Evolutionary conservation across 345 rosid species (phyloP).

Genomic region (Microthlaspi erraticum): DNA sequence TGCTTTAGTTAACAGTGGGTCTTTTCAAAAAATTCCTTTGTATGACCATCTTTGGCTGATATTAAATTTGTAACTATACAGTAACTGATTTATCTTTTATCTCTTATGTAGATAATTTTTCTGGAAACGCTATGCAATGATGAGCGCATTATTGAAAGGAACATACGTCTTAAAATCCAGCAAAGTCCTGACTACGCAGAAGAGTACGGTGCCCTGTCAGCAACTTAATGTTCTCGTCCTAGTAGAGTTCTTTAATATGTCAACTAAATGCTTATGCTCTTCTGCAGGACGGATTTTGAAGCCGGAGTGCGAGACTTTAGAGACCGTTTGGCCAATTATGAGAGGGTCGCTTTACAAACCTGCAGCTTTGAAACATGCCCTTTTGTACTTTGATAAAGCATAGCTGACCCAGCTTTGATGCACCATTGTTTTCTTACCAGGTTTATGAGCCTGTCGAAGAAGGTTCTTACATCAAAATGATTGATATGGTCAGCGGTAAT

Average conservation of each 20-base stretch:
- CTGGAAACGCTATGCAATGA: conserved; percentile 98
- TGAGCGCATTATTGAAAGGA: conserved; percentile 88
- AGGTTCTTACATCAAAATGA: conserved; percentile 99
- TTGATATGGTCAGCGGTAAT: conserved; percentile 97
- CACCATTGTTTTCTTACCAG: conserved; percentile 50
- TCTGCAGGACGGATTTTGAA: conserved; percentile 88
- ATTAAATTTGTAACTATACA: conserved; percentile 1
- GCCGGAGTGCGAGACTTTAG: conserved; percentile 89
- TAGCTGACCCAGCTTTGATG: conserved; percentile 17
- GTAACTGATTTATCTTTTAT: conserved; percentile 27
- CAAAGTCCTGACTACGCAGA: conserved; percentile 99
- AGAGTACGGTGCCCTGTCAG: conserved; percentile 65
- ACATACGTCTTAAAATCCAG: conserved; percentile 96
- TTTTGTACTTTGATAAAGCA: conserved; percentile 26
- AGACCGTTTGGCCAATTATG: conserved; percentile 85
- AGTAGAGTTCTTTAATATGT: conserved; percentile 13
- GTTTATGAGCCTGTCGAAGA: conserved; percentile 99
- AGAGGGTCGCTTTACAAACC: conserved; percentile 57
- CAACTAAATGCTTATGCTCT: conserved; percentile 41
- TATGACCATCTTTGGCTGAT: conserved; percentile 18
- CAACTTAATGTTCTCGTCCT: conserved; percentile 29
- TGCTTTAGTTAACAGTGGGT: background rate
- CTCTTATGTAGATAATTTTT: conserved; percentile 76
- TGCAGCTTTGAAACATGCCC: conserved; percentile 31
- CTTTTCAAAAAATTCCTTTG: conserved; percentile 5